Evolutionary conservation across 495 filamentous ascomycete genomes (phyloP).

Genomic region (Chaetomidium leptoderma): DNA sequence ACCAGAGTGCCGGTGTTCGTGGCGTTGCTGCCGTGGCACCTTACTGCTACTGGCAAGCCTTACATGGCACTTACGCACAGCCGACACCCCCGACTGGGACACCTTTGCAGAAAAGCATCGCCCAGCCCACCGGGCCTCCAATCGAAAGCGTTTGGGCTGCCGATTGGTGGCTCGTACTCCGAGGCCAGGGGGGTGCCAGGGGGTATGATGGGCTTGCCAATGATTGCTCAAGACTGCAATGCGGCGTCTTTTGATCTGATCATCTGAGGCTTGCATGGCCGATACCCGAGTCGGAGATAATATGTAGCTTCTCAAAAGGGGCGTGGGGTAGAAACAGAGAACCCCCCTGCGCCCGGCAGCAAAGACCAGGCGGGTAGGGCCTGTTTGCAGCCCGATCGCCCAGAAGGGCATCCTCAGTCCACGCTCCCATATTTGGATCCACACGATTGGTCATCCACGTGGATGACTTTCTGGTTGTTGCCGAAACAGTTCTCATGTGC

Average conservation of each 20-base stretch:
- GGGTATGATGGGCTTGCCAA: no score
- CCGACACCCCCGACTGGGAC: not conserved
- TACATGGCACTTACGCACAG: not conserved
- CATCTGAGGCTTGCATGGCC: constrained; percentile 12
- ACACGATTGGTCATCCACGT: constrained; percentile 20
- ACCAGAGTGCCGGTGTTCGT: not conserved
- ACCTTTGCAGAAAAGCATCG: constrained; percentile 2
- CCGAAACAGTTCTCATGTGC: constrained; percentile 13
- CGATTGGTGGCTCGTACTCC: not conserved
- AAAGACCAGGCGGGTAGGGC: no score
- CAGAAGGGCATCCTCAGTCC: not conserved
- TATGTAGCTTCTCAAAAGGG: no score
- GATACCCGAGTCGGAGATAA: constrained; percentile 16
- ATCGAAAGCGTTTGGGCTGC: not conserved
- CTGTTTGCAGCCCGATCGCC: constrained; percentile 16
- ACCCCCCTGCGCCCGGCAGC: not conserved
- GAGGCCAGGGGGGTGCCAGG: no score
- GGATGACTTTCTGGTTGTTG: constrained; percentile 3
- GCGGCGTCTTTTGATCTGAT: not conserved
- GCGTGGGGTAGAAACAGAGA: no score
- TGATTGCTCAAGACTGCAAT: constrained; percentile 11
- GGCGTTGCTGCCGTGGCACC: not conserved
- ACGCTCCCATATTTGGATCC: not conserved
- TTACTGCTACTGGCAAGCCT: not conserved
- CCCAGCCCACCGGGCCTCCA: constrained; percentile 4